Evolutionary conservation across 257 asterid species (phyloP), one percentile per base, ranked within the genome.

Genomic region (Schizonepeta tenuifolia): DNA sequence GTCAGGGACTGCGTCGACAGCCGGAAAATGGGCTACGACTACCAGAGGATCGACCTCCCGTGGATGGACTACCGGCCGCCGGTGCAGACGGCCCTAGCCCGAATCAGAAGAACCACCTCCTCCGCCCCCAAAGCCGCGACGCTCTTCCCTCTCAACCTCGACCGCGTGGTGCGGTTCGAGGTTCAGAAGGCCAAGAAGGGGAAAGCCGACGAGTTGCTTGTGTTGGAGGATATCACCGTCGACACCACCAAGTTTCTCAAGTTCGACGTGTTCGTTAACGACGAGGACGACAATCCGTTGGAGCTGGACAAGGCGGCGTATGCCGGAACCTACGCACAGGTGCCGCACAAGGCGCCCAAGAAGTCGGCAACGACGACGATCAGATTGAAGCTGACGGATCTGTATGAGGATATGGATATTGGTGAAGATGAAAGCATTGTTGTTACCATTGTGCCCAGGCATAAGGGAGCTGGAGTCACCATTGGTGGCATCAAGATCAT

Each of bases 271-370:
- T 80, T 80, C 8, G 65, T 77, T 0, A 80, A 80, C 54, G 82
- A 80, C 8, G 85, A 80, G 22, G 85, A 76, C 12, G 84, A 77
- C 33, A 67, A 65, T 7, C 14, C 33, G 22, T 31, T 6, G n/a
- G 79, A 72, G 70, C 58, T 80, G 5, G 77, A 73, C 75, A 77
- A 77, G 82, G 77, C 85, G 67, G 40, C 88, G 59, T 88, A 84
- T 57, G 88, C 80, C 0, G 95, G 95, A 3, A 86, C 92, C 4
- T 88, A 86, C 21, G 86, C 85, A 49, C 85, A 84, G 46, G 80
- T 88, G 76, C 95, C 91, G 2, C 95, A 83, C 43, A 75, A 76
- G 40, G 31, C 75, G 43, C 44, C 46, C 5, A 73, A 51, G 6
- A 70, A 15, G 22, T 43, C 68, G 17, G 76, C 67, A 2, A 80